Base-by-base conservation (phyloP, 2,329 filamentous ascomycete genomes). In the Domatiomyces catenatus region DNA sequence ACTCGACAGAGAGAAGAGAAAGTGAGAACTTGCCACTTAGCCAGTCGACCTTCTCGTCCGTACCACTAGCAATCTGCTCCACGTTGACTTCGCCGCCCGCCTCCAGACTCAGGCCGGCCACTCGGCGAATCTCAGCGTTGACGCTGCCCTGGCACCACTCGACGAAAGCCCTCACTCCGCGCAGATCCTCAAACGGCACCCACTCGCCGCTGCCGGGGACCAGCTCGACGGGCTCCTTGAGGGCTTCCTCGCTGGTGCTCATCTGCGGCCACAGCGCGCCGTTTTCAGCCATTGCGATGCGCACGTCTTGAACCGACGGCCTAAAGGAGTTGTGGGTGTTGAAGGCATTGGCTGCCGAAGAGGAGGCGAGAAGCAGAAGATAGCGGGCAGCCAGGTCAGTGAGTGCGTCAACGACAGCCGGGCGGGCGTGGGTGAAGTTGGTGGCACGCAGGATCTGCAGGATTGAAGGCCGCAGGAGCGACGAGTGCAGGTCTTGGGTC, bases 361-460 rank as follows among this genome's bases (percentile, higher is more conserved):
- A 75, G 54, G 81, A 76, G 55, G 85, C 86, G 18, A 95, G 78
- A 2, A 86, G 70, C 19, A 79, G 71, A 52, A 96, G 71, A 67
- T 95, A 94, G 57, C 85, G 81, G 44, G 83, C 84, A 0, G 87
- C 82, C 6, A 96, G 75, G 66, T 95, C 88, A 12, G 87, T 85
- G n/a, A 95, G 67, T 8, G 85, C 82, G 68, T 96, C 89, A 51
- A 95, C 74, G 5, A 93, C 88, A 2, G 83, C 83, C 1, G 86
- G 82, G 50, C 81, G 81, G 48, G 87, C 85, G 43, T 83, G 76
- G 65, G 93, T 86, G 70, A 93, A 96, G 64, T 90, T 90, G 20
- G 87, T 83, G 26, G 89, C 86, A 62, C 90, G 87, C 48, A 96
- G 80, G 61, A 94, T 90, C 68, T 95, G 88, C 52, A 96, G 79